Evolutionary conservation across 148 eudicot genomes (phyloP), one percentile per base, ranked within the genome.

Genomic region (Camellia sinensis): DNA sequence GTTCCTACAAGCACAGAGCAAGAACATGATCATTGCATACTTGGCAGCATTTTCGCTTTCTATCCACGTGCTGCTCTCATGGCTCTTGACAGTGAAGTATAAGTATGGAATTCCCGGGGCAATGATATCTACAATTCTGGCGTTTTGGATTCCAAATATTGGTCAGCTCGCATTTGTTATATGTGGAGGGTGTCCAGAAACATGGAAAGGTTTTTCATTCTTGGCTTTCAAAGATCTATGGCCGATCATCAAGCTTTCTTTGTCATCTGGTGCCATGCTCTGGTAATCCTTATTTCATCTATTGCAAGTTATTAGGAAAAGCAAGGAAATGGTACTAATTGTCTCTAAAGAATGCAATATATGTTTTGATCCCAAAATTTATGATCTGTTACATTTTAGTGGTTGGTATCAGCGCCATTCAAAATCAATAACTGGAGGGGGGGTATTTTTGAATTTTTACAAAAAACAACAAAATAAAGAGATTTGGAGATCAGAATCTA

Each of bases 221-320:
- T 69, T 81, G 44, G 89, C 85, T 48, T 84, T 84, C 69, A 77
- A 70, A 74, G 85, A 87, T 80, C 80, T 87, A 6, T 66, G 71
- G 72, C 85, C 83, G 6, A 52, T 81, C 14, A 46, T 87, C 43
- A 84, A 84, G 78, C 82, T 87, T 29, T 87, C 89, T 21, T 13
- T 84, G 14, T 82, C 87, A 21, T 84, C 84, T 59, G 87, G 87
- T 52, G 84, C 40, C 48, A 86, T 86, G 88, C 81, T 86, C 57
- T 86, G 86, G 88, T 86, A 65, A 83, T 69, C 46, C 19, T 15
- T 56, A 19, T 37, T 57, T 11, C 19, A 18, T 37, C 14, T 17
- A 57, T 74, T 5, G 7, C 76, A 53, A 5, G 45, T 17, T 15
- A 54, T 21, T 29, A 14, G 4, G 37, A 44, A 14, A 14, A 56